phyloP scores from a whole-genome alignment of 2,329 filamentous ascomycete genomes.

The Phialemonium atrogriseum region DNA sequence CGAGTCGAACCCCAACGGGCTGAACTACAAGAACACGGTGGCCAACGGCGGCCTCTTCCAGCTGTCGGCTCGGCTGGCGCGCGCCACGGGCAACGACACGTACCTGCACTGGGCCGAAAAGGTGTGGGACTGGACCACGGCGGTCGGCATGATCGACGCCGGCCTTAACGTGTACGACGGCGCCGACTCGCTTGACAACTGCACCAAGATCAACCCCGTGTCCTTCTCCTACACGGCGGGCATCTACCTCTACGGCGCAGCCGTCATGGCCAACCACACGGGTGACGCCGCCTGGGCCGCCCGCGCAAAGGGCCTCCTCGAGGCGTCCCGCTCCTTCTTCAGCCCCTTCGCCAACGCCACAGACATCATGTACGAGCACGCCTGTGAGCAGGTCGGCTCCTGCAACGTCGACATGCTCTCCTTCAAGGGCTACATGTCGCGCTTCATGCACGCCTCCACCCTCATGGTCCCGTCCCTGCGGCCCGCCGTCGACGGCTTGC shows the following conservation, averaged over 20 bases:
- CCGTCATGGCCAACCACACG: slow-evolving; percentile 55
- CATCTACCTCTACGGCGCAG: slow-evolving; percentile 57
- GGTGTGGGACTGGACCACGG: slow-evolving; percentile 56
- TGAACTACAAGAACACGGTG: slow-evolving; percentile 76
- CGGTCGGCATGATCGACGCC: slow-evolving; percentile 47
- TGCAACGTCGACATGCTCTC: slow-evolving; percentile 59
- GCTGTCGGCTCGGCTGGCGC: slow-evolving; percentile 65
- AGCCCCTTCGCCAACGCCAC: slow-evolving; percentile 40
- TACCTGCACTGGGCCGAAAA: slow-evolving; percentile 60
- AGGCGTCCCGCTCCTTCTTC: slow-evolving; percentile 45
- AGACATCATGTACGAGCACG: slow-evolving; percentile 56
- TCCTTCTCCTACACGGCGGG: slow-evolving; percentile 61
- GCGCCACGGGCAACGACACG: slow-evolving; percentile 57
- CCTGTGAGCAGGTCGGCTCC: slow-evolving; percentile 49
- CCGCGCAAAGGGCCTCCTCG: slow-evolving; percentile 43
- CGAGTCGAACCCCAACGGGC: slow-evolving; percentile 60
- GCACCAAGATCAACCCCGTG: slow-evolving; percentile 40
- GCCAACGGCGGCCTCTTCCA: slow-evolving; percentile 81
- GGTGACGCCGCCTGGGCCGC: slow-evolving; percentile 43
- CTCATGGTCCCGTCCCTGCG: slow-evolving; percentile 47
- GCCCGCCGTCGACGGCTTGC: slow-evolving; percentile 34
- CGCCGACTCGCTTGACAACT: slow-evolving; percentile 44
- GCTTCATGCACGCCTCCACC: slow-evolving; percentile 54
- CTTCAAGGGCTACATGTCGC: slow-evolving; percentile 60
- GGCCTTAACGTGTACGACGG: slow-evolving; percentile 55